Percentiles rank a stretch among this genome's conserved stretches.
phyloP scores from a whole-genome alignment of 768 basidiomycete species.

The Lepiota brunneoincarnata region DNA sequence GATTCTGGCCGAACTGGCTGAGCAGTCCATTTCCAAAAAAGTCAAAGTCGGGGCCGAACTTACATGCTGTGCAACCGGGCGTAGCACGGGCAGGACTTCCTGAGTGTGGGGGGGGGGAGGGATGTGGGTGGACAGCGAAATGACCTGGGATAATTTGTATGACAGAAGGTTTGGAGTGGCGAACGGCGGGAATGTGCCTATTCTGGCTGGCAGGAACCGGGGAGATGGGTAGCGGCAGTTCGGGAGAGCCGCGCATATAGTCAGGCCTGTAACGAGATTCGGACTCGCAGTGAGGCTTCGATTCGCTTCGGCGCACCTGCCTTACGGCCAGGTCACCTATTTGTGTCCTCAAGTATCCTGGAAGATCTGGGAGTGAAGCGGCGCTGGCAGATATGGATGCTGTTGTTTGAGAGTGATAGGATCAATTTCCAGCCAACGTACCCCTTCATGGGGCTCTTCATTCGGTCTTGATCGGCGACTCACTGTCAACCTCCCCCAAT shows the following conservation, averaged over 20 bases:
- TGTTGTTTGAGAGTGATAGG: constrained; percentile 9
- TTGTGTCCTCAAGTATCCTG: not conserved
- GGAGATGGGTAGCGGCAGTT: not conserved
- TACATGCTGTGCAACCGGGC: no score
- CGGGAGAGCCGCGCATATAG: constrained; percentile 5
- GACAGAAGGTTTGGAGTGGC: not conserved
- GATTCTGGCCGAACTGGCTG: no score
- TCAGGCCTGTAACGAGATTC: constrained; percentile 7
- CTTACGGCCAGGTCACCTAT: constrained; percentile 10
- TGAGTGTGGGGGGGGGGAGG: no score
- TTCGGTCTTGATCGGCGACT: no score
- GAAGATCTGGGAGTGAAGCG: constrained; percentile 10
- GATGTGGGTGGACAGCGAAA: no score
- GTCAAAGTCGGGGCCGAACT: no score
- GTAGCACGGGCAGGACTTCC: no score
- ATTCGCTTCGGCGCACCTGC: constrained; percentile 9
- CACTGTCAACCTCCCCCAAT: no score
- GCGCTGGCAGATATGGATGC: constrained; percentile 10
- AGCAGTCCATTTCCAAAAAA: no score
- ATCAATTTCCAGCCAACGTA: constrained; percentile 4
- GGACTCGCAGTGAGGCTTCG: constrained; percentile 5
- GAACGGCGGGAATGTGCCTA: not conserved
- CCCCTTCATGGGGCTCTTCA: constrained; percentile 4
- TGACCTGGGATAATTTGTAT: no score
- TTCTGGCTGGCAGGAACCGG: not conserved